Evolutionary conservation across 164 flowering plant species (phyloP).

Genomic region (Cinnamomum micranthum): DNA sequence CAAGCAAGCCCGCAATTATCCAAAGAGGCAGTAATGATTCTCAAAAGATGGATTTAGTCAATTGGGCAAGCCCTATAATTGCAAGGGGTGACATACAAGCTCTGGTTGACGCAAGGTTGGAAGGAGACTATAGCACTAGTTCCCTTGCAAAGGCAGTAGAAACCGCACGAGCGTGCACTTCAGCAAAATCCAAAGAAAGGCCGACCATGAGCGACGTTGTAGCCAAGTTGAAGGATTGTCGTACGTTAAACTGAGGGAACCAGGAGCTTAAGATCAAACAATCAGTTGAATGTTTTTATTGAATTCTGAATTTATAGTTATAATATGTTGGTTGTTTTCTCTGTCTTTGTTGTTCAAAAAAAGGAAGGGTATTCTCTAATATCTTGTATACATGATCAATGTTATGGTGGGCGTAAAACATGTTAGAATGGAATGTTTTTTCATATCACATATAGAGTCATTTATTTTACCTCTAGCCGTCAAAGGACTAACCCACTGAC

Average conservation of each 20-base stretch:
- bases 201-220: constrained; percentile 36
- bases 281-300: too few species aligned
- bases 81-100: constrained; percentile 28
- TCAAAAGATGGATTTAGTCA: constrained; percentile 15
- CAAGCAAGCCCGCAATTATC: constrained; percentile 29
- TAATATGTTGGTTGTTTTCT: too few species aligned
- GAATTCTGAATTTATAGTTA: too few species aligned
- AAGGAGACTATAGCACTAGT: constrained; percentile 22
- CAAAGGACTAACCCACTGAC: too few species aligned
- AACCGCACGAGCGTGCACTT: constrained; percentile 38
- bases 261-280: background rate
- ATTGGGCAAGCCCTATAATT: constrained; percentile 30
- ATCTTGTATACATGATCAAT: too few species aligned
- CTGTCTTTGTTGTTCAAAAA: too few species aligned
- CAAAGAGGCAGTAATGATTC: background rate
- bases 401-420: too few species aligned
- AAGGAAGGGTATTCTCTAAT: too few species aligned
- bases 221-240: constrained; percentile 8
- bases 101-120: too few species aligned
- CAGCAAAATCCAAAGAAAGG: constrained; percentile 19
- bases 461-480: too few species aligned
- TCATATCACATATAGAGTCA: too few species aligned
- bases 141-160: constrained; percentile 44
- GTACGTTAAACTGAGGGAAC: constrained; percentile 15
- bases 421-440: too few species aligned